A percentile compares a stretch with the other conserved stretches of the same genome.
phyloP scores from a whole-genome alignment of 2,329 filamentous ascomycete species.

The Dothideomycetes sp. region DNA sequence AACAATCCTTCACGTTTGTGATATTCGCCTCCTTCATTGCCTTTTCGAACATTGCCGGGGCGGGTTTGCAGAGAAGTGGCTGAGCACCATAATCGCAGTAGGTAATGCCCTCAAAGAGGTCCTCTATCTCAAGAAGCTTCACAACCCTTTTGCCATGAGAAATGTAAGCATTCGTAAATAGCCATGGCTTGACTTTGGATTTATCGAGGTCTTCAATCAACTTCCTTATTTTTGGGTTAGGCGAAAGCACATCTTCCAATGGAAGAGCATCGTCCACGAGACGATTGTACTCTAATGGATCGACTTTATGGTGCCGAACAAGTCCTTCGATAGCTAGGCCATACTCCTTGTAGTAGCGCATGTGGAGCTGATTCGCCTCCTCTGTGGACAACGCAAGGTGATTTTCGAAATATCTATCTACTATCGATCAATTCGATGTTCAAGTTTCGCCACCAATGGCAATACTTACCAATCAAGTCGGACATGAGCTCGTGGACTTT shows the following conservation, averaged over 20 bases:
- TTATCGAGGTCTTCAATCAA: slow-evolving; percentile 75
- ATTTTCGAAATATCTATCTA: slow-evolving; percentile 49
- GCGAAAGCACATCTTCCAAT: slow-evolving; percentile 71
- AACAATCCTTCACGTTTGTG: slow-evolving; percentile 60
- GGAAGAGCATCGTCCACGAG: slow-evolving; percentile 93
- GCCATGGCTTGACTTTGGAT: slow-evolving; percentile 77
- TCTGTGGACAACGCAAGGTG: slow-evolving; percentile 64
- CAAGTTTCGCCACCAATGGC: slow-evolving; percentile 23
- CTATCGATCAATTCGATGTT: background rate
- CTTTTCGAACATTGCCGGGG: slow-evolving; percentile 71
- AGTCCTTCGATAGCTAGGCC: slow-evolving; percentile 95
- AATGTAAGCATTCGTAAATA: slow-evolving; percentile 92
- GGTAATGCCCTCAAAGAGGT: slow-evolving; percentile 88
- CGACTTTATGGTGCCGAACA: slow-evolving; percentile 86
- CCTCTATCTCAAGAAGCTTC: slow-evolving; percentile 67
- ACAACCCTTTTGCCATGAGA: slow-evolving; percentile 79
- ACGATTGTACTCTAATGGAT: slow-evolving; percentile 85
- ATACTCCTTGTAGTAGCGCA: slow-evolving; percentile 90
- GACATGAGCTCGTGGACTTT: slow-evolving; percentile 86
- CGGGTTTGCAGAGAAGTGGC: slow-evolving; percentile 78
- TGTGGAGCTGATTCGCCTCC: slow-evolving; percentile 77
- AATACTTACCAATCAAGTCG: slow-evolving; percentile 61
- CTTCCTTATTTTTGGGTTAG: slow-evolving; percentile 60
- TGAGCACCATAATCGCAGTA: slow-evolving; percentile 76
- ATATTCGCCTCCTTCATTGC: slow-evolving; percentile 78